Conservation (phyloP, 75 land plant genomes). For the Isoetes taiwanensis region DNA sequence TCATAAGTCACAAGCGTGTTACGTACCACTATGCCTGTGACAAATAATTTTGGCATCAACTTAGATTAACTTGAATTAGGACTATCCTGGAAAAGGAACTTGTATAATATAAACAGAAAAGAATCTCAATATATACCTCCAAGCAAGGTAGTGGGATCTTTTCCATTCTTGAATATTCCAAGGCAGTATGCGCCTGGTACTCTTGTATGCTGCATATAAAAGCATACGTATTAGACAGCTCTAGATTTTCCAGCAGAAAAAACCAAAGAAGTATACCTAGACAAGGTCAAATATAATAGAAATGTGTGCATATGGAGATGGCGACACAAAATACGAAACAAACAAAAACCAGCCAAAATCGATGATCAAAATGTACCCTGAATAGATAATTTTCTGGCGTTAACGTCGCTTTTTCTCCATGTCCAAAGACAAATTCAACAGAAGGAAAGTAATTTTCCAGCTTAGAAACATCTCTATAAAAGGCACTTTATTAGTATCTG, state of each 20-base stretch:
- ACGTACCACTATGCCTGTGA: constrained; percentile 82
- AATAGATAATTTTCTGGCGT: constrained; percentile 90
- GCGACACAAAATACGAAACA: neutral
- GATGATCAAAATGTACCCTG: constrained; percentile 27
- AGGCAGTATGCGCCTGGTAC: constrained; percentile 87
- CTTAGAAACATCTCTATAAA: constrained; percentile 58
- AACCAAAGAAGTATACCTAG: neutral
- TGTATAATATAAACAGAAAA: neutral
- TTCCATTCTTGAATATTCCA: constrained; percentile 80
- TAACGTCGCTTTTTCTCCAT: constrained; percentile 42
- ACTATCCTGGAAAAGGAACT: neutral
- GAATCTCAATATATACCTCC: constrained; percentile 45
- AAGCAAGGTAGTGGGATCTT: constrained; percentile 73
- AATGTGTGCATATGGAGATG: neutral
- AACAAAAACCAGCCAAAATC: neutral
- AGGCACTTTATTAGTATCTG: too few species aligned
- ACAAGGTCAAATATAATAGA: neutral
- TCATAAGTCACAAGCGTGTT: constrained; percentile 94
- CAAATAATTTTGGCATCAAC: neutral
- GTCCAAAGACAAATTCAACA: constrained; percentile 61
- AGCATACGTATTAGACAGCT: too few species aligned
- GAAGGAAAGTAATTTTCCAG: constrained; percentile 61
- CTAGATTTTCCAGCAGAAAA: too few species aligned
- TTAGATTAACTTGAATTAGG: neutral
- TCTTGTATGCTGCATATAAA: constrained; percentile 52